A percentile compares a stretch with the other conserved stretches of the same genome.
Evolutionary conservation across 129 eudicot genomes (phyloP).

Genomic region (Daucus carota): DNA sequence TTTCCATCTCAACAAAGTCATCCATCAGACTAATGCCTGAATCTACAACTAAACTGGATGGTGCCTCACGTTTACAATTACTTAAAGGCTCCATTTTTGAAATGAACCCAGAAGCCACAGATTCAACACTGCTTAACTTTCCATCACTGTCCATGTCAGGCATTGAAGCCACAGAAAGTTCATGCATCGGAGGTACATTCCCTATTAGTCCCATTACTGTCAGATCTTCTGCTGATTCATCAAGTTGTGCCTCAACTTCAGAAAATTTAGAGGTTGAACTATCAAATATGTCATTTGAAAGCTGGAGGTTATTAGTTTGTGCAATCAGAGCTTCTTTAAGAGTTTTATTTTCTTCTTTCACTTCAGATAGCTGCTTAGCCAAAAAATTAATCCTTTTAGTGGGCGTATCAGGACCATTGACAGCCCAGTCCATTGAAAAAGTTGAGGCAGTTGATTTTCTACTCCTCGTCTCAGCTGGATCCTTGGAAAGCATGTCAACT

Average conservation of each 20-base stretch:
- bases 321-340: slow-evolving; percentile 49
- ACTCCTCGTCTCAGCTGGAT: slow-evolving; percentile 35
- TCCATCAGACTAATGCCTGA: slow-evolving; percentile 82
- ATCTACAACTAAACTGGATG: slow-evolving; percentile 38
- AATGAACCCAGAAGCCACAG: slow-evolving; percentile 49
- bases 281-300: slow-evolving; percentile 11
- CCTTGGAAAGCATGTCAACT: slow-evolving; percentile 64
- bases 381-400: slow-evolving; percentile 42
- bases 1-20: slow-evolving; percentile 95
- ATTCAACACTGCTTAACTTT: slow-evolving; percentile 59
- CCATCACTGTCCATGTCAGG: slow-evolving; percentile 81
- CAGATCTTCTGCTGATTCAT: slow-evolving; percentile 28
- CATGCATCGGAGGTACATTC: slow-evolving; percentile 12
- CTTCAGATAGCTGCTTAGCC: slow-evolving; percentile 38
- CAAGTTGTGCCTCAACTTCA: slow-evolving; percentile 27
- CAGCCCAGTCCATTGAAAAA: slow-evolving; percentile 30
- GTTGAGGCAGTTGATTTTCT: slow-evolving; percentile 37
- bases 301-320: slow-evolving; percentile 35
- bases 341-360: slow-evolving; percentile 74
- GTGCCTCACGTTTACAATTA: slow-evolving; percentile 26
- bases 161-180: slow-evolving; percentile 33
- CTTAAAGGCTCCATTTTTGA: slow-evolving; percentile 36
- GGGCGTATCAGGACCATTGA: slow-evolving; percentile 34
- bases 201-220: slow-evolving; percentile 6
- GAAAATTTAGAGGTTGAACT: slow-evolving; percentile 23